These are phyloP conservation scores for Aspergillus sp. DNA, from an alignment of 2,329 filamentous ascomycete genomes.

Conservation along the genomic window DNA sequence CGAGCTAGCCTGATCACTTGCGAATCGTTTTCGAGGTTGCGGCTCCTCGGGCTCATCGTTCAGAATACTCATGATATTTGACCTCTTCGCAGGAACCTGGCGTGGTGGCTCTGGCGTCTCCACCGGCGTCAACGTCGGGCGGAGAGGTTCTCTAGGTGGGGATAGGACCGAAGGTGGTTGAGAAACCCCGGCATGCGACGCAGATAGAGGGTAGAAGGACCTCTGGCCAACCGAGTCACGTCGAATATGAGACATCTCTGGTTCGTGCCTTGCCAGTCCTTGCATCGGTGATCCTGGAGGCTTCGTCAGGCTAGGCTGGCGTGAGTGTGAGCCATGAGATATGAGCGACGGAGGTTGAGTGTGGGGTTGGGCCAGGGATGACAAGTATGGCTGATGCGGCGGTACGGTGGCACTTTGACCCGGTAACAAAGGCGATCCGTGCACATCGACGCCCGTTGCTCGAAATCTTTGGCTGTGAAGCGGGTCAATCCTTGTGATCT, in stretches of 20 bases:
- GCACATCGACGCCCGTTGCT: conserved; percentile 19
- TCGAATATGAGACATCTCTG: conserved; percentile 35
- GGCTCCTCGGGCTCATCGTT: conserved; percentile 51
- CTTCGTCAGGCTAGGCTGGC: conserved; percentile 36
- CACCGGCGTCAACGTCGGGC: conserved; percentile 32
- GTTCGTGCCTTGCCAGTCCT: conserved; percentile 29
- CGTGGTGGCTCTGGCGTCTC: conserved; percentile 38
- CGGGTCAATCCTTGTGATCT: conserved; percentile 37
- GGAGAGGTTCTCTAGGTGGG: conserved; percentile 37
- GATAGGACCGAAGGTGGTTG: conserved; percentile 33
- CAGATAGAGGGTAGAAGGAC: conserved; percentile 31
- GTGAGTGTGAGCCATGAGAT: conserved; percentile 32
- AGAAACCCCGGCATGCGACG: conserved; percentile 26
- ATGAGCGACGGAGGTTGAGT: conserved; percentile 28
- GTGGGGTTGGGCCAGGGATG: conserved; percentile 12
- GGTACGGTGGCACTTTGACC: conserved; percentile 17
- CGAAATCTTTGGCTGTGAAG: conserved; percentile 26
- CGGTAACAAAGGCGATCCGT: conserved; percentile 24
- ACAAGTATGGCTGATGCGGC: conserved; percentile 31
- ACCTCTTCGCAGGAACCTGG: conserved; percentile 48
- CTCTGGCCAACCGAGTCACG: conserved; percentile 37
- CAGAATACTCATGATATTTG: conserved; percentile 51
- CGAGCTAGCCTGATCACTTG: conserved; percentile 36
- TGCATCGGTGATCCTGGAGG: conserved; percentile 36
- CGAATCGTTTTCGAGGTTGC: conserved; percentile 46